Percentiles rank a stretch among this genome's conserved stretches.
phyloP scores from a whole-genome alignment of 352 stramenopile species.

The Phytophthora litchii region DNA sequence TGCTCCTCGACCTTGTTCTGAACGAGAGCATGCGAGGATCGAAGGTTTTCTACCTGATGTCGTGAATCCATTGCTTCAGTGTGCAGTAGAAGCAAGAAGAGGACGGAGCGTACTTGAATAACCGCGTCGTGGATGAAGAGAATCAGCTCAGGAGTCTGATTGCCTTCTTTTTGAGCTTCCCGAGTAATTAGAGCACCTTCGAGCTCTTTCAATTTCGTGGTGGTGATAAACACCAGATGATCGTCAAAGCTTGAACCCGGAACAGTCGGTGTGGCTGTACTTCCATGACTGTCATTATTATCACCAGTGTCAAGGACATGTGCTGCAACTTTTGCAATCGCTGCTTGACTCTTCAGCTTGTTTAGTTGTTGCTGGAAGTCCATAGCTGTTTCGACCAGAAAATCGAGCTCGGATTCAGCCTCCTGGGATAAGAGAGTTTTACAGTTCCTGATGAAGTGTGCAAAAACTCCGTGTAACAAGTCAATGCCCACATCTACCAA shows the following conservation, averaged over 20 bases:
- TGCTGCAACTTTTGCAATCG: slow-evolving; percentile 31
- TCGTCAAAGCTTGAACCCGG: slow-evolving; percentile 46
- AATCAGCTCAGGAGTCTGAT: slow-evolving; percentile 28
- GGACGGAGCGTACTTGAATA: slow-evolving; percentile 60
- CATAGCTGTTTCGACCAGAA: slow-evolving; percentile 41
- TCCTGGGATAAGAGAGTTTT: slow-evolving; percentile 22
- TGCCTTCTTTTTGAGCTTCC: slow-evolving; percentile 25
- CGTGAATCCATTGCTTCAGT: slow-evolving; percentile 45
- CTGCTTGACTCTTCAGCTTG: slow-evolving; percentile 58
- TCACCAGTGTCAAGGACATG: slow-evolving; percentile 13
- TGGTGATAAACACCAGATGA: slow-evolving; percentile 46
- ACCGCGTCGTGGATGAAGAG: slow-evolving; percentile 53
- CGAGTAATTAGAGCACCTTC: slow-evolving; percentile 30
- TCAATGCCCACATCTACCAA: slow-evolving; percentile 48
- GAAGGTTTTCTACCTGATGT: slow-evolving; percentile 40
- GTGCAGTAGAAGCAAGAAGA: slow-evolving; percentile 57
- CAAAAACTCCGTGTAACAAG: slow-evolving; percentile 46
- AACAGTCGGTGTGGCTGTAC: background rate
- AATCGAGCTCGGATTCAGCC: slow-evolving; percentile 17
- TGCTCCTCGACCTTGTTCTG: slow-evolving; percentile 46
- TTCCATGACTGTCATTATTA: slow-evolving; percentile 15
- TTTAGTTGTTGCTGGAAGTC: slow-evolving; percentile 53
- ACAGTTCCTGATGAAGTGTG: slow-evolving; percentile 39
- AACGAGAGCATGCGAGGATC: slow-evolving; percentile 35
- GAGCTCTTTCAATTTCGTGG: slow-evolving; percentile 39